Percentiles rank a stretch among this genome's conserved stretches.
These are phyloP conservation scores for Hirsutella minnesotensis DNA, from an alignment of 2,329 filamentous ascomycete genomes.

Conservation along the genomic window DNA sequence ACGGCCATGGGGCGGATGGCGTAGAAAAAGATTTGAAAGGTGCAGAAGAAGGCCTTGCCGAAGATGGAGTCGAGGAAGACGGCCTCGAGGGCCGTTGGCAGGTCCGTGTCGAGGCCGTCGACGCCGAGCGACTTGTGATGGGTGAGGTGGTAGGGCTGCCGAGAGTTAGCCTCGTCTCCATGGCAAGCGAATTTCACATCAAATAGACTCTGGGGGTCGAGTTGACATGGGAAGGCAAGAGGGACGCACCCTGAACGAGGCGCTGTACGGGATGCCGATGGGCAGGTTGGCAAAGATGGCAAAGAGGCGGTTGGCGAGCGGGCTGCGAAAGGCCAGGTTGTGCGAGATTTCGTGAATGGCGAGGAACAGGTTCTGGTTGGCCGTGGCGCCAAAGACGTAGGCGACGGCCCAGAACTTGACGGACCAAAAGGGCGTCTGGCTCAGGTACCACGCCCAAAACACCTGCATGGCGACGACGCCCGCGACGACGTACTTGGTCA, in stretches of 20 bases:
- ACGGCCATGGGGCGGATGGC: conserved; percentile 91
- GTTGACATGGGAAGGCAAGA: no score
- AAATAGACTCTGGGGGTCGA: background rate
- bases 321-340: conserved; percentile 83
- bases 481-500: conserved; percentile 87
- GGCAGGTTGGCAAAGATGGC: conserved; percentile 92
- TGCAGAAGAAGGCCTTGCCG: conserved; percentile 97
- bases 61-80: conserved; percentile 88
- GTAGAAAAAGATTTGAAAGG: conserved; percentile 99
- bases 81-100: conserved; percentile 85
- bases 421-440: conserved; percentile 67
- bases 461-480: conserved; percentile 77
- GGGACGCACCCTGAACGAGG: conserved; percentile 68
- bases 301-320: conserved; percentile 69
- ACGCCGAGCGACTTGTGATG: conserved; percentile 98
- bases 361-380: conserved; percentile 97
- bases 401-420: conserved; percentile 77
- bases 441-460: conserved; percentile 63
- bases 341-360: conserved; percentile 98
- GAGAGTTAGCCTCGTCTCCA: background rate
- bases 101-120: conserved; percentile 88
- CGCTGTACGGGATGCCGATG: conserved; percentile 91
- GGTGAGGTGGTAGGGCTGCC: conserved; percentile 85
- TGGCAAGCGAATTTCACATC: background rate
- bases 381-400: conserved; percentile 85